Evolutionary conservation across 2,329 filamentous ascomycete species (phyloP).

Genomic region (Beauveria brongniartii): DNA sequence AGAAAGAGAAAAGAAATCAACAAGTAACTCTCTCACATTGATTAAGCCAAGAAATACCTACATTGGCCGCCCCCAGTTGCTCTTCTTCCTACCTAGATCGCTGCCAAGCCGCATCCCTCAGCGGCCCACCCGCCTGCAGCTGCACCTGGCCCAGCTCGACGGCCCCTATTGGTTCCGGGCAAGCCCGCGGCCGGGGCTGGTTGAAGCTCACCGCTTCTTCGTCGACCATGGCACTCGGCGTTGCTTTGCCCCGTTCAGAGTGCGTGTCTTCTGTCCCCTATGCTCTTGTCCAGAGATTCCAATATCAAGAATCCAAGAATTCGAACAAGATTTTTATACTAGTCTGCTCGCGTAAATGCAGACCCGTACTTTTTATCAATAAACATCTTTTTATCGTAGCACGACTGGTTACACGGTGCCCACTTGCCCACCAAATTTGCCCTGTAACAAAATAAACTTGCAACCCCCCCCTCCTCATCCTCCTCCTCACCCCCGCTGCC

Average conservation of each 20-base stretch:
- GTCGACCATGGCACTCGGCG: background rate
- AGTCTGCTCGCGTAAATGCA: background rate
- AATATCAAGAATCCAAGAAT: too few species aligned
- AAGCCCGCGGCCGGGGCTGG: conserved; percentile 4
- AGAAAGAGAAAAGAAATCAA: background rate
- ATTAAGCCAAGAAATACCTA: too few species aligned
- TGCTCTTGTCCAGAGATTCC: too few species aligned
- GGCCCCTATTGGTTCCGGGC: conserved; percentile 9
- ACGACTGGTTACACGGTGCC: background rate
- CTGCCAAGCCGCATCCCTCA: conserved; percentile 14
- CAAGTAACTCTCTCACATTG: too few species aligned
- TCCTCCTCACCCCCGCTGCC: background rate
- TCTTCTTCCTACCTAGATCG: conserved; percentile 18
- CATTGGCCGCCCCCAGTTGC: background rate
- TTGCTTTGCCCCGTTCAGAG: background rate
- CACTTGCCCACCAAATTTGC: background rate
- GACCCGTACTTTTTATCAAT: background rate
- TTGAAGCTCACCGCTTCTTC: conserved; percentile 13
- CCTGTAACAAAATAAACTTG: background rate
- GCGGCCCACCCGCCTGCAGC: conserved; percentile 19
- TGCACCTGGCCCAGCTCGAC: conserved; percentile 19
- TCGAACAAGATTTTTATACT: too few species aligned
- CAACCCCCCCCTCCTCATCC: background rate
- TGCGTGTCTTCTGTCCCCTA: background rate
- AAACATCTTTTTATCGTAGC: too few species aligned